phyloP scores from a whole-genome alignment of 768 basidiomycete genomes.

The Roridomyces roridus region DNA sequence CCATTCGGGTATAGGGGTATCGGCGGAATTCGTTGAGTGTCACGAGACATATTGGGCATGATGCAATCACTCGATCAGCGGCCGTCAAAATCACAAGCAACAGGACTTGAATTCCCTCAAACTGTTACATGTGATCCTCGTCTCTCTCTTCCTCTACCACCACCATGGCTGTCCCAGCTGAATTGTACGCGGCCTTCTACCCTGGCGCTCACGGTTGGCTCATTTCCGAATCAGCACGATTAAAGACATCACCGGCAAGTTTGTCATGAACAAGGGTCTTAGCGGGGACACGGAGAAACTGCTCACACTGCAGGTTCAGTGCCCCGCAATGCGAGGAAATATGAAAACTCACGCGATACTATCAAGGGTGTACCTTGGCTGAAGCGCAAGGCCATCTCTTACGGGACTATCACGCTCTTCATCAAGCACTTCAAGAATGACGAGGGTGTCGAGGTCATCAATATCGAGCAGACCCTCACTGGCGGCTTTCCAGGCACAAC shows the following conservation, averaged over 20 bases:
- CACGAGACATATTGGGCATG: too few species aligned
- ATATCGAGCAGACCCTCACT: constrained; percentile 66
- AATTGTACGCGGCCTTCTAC: constrained; percentile 50
- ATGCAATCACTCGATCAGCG: too few species aligned
- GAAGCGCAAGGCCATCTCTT: constrained; percentile 64
- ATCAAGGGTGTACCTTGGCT: constrained; percentile 80
- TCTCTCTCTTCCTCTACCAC: neutral
- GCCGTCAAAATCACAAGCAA: too few species aligned
- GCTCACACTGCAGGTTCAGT: constrained; percentile 37
- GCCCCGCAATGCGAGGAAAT: too few species aligned
- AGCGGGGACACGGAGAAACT: constrained; percentile 69
- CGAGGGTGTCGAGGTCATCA: constrained; percentile 64
- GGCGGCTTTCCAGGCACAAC: constrained; percentile 64
- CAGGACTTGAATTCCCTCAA: too few species aligned
- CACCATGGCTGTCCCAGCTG: constrained; percentile 69
- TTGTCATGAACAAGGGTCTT: constrained; percentile 66
- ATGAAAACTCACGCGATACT: neutral
- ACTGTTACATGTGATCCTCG: neutral
- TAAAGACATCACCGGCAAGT: too few species aligned
- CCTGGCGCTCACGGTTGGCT: neutral
- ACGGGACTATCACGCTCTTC: constrained; percentile 62
- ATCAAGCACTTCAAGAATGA: constrained; percentile 73
- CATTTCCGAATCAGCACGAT: too few species aligned
- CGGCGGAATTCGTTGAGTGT: too few species aligned
- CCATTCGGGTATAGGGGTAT: too few species aligned